phyloP scores from a whole-genome alignment of 2,329 filamentous ascomycete species.

The Chalaropsis ovoidea region DNA sequence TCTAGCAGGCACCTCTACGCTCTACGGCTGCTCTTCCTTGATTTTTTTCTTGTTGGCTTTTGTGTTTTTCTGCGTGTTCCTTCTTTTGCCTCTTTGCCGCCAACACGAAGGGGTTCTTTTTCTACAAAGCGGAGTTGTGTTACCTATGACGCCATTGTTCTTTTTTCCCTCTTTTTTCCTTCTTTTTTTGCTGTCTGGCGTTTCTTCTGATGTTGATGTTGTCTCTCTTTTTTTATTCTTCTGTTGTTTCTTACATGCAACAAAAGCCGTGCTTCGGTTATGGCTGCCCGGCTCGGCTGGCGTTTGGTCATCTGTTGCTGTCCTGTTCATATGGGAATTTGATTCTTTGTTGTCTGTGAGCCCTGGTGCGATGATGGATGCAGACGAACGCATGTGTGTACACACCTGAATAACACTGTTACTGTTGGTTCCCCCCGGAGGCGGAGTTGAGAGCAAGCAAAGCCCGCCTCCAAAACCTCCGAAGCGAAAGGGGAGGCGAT shows the following conservation, averaged over 20 bases:
- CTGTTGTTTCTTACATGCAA: not conserved
- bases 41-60: not conserved
- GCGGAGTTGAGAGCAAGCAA: not conserved
- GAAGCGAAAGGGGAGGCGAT: not conserved
- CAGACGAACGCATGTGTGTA: not conserved
- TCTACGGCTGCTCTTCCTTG: not conserved
- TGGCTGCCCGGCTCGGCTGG: not conserved
- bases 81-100: not conserved
- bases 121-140: slow-evolving; percentile 7
- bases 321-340: not conserved
- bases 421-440: not conserved
- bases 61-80: not conserved
- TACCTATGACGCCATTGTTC: slow-evolving; percentile 1
- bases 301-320: not conserved
- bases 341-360: too few relatives aligned
- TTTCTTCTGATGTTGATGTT: slow-evolving; percentile 1
- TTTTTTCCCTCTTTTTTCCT: slow-evolving; percentile 8
- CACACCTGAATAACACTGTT: not conserved
- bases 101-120: not conserved
- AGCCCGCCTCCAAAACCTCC: not conserved
- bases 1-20: not conserved
- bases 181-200: slow-evolving; percentile 16
- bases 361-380: too few relatives aligned
- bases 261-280: not conserved
- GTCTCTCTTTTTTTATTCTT: not conserved